Conservation (phyloP, 2,329 filamentous ascomycete genomes). For the Colletotrichum orchidophilum region DNA sequence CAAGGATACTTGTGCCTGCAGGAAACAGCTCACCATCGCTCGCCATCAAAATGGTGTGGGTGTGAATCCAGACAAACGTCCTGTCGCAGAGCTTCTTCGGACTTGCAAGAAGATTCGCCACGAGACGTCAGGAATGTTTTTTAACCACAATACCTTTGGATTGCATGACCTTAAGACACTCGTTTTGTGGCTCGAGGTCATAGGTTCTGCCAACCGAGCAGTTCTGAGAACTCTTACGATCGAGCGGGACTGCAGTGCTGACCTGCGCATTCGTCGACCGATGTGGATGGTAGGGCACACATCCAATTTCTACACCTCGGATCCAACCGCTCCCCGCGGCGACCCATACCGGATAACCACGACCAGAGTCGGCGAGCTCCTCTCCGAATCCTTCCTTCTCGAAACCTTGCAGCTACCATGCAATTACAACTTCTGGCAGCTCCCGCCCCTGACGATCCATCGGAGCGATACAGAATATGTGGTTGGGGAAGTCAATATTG, state of each 20-base stretch:
- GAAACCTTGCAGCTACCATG: background rate
- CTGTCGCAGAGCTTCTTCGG: background rate
- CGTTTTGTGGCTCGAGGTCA: background rate
- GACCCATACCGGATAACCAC: background rate
- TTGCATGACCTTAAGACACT: background rate
- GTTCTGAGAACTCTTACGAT: background rate
- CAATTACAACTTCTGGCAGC: background rate
- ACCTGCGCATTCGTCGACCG: too few relatives aligned
- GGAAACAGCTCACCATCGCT: background rate
- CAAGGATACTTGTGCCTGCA: background rate
- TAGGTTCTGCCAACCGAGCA: background rate
- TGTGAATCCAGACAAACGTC: background rate
- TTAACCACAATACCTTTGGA: background rate
- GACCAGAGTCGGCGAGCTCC: background rate
- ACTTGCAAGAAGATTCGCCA: background rate
- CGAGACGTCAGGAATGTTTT: background rate
- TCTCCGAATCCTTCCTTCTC: background rate
- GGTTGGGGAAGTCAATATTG: background rate
- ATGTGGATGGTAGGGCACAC: too few relatives aligned
- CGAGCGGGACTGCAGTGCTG: background rate
- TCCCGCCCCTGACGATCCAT: background rate
- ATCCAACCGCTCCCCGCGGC: background rate
- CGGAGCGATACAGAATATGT: background rate
- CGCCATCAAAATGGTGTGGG: background rate
- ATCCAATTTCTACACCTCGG: background rate